Evolutionary conservation across 441 rosid species (phyloP).

Genomic region (Corymbia calophylla): DNA sequence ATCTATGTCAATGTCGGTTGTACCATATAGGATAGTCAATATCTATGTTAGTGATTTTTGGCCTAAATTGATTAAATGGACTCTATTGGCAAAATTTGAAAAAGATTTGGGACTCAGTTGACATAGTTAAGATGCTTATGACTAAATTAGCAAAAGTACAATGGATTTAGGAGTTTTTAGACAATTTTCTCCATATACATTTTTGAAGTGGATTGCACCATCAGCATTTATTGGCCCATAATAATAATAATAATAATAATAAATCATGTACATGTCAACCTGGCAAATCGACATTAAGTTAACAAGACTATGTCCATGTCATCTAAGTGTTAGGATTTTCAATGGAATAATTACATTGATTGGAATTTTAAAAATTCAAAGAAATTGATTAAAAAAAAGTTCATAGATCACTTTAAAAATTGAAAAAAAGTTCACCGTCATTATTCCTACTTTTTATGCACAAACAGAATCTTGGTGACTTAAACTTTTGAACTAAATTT

Average conservation of each 20-base stretch:
- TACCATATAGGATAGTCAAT: no score
- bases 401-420: neutral
- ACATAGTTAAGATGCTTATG: no score
- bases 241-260: no score
- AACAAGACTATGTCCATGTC: no score
- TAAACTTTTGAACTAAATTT: neutral
- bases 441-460: neutral
- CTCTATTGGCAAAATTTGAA: no score
- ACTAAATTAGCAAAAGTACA: no score
- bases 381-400: neutral
- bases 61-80: rapidly evolving
- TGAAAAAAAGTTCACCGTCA: neutral
- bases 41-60: rapidly evolving
- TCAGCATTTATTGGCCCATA: no score
- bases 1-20: rapidly evolving
- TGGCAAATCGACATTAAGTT: no score
- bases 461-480: neutral
- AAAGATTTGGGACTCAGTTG: no score
- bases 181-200: no score
- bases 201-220: no score
- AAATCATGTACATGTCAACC: no score
- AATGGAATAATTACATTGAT: neutral
- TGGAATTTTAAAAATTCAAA: neutral
- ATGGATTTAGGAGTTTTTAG: rapidly evolving
- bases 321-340: neutral